Percentiles rank a stretch among this genome's conserved stretches.
phyloP scores from a whole-genome alignment of 164 flowering plant genomes.

The Aristolochia contorta region DNA sequence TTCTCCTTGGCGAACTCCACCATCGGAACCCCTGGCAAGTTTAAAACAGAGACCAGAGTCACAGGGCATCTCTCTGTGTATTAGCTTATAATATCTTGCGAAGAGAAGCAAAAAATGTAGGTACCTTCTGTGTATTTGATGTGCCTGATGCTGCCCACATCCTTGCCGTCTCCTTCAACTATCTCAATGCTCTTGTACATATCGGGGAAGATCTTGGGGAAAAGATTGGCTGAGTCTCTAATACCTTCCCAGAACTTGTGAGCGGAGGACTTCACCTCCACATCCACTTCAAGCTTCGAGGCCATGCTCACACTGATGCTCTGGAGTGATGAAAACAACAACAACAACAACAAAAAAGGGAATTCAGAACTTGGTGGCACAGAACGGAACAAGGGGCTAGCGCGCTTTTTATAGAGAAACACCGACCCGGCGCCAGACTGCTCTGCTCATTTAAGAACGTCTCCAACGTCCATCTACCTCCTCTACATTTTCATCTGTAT shows the following conservation, averaged over 20 bases:
- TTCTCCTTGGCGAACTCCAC: conserved; percentile 21
- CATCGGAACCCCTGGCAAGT: conserved; percentile 17
- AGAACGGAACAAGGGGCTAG: no score
- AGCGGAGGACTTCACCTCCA: conserved; percentile 48
- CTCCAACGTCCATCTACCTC: conserved; percentile 1
- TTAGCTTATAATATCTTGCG: background rate
- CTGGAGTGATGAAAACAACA: background rate
- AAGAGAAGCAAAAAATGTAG: no score
- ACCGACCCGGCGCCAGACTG: background rate
- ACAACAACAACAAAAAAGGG: background rate
- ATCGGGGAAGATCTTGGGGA: conserved; percentile 60
- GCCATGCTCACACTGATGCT: conserved; percentile 9
- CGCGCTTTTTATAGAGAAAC: background rate
- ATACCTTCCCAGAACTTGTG: conserved; percentile 48
- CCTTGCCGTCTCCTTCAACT: conserved; percentile 73
- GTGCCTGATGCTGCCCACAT: conserved; percentile 47
- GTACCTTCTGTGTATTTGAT: conserved; percentile 54
- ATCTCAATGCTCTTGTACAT: conserved; percentile 60
- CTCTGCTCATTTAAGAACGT: background rate
- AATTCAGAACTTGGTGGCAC: background rate
- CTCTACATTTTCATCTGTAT: background rate
- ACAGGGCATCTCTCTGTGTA: background rate
- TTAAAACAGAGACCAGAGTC: background rate
- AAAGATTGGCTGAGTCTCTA: conserved; percentile 42
- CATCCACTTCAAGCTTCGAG: conserved; percentile 42